Percentiles rank a stretch among this genome's conserved stretches.
These are phyloP conservation scores for Leucocoprinus leucothites DNA, from an alignment of 768 basidiomycete species.

Conservation along the genomic window DNA sequence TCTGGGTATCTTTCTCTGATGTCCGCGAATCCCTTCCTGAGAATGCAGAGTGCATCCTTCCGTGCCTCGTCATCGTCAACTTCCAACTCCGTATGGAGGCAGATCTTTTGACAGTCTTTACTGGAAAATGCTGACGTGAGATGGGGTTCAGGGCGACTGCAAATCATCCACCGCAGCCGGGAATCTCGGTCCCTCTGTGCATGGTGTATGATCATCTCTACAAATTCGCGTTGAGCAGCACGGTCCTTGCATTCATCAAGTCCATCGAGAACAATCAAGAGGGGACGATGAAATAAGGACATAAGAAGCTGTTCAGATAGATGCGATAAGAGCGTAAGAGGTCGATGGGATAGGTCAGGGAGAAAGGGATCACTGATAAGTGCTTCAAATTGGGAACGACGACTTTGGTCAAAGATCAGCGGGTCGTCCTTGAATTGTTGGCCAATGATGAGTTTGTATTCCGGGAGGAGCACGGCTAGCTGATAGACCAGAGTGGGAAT, in stretches of 20 bases:
- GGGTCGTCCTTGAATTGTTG: not conserved
- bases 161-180: not conserved
- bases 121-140: not conserved
- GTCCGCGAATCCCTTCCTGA: not conserved
- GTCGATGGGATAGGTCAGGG: not conserved
- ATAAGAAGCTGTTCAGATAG: too few species aligned
- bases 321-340: not conserved
- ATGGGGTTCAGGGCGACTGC: not conserved
- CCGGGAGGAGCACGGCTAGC: not conserved
- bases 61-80: not conserved
- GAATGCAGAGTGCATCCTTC: not conserved
- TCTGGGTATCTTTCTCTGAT: not conserved
- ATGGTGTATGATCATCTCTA: not conserved
- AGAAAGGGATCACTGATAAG: not conserved
- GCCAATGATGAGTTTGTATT: not conserved
- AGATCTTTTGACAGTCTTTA: not conserved
- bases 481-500: constrained; percentile 2
- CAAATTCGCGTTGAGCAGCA: not conserved
- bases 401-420: not conserved
- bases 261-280: not conserved
- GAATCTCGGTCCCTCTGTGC: not conserved
- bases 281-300: not conserved
- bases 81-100: not conserved
- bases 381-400: not conserved
- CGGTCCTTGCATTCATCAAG: not conserved